Base-by-base conservation (phyloP, 306 rosid genomes). In the Trifolium dubium region DNA sequence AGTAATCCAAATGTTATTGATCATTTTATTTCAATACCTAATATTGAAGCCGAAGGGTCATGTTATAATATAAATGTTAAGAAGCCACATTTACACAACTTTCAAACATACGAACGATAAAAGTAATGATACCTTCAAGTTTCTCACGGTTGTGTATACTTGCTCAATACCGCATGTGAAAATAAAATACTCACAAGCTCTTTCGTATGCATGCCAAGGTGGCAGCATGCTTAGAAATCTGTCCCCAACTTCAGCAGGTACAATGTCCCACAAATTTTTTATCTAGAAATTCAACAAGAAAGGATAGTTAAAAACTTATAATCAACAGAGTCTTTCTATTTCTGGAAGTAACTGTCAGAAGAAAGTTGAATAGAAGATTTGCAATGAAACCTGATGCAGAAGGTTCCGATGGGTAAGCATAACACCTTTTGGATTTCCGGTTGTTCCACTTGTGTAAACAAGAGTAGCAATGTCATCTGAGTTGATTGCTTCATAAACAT, bases 181-280 rank as follows among this genome's bases (percentile, higher is more conserved):
- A 62, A 76, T 89, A 78, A 91, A 94, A 86, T 94, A 94, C 85
- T 89, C 98, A 68, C 76, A 61, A 80, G 96, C 96, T 63, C 98
- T 88, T 83, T 94, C 98, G 30, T 94, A 94, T 8, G 97, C 97
- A 81, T 94, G 98, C 98, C 98, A 94, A 50, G 98, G 86, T 70
- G 98, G 97, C 76, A 94, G 92, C 90, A 94, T 88, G 83, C 92
- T 91, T 82, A 94, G 83, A 87, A 94, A 94, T 85, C 91, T 89
- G 83, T 94, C 96, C 65, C 98, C 98, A 61, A 41, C 78, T 87
- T 76, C 75, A 79, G 91, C 91, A 64, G 98, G 97, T 51, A 94
- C 95, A 69, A 79, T 2, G 70, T 89, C 92, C 91, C 94, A 86
- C 30, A 94, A 82, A 78, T 82, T 91, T 40, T 78, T 85, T 59